Percentiles rank a stretch among this genome's conserved stretches.
Conservation (phyloP, 2,329 filamentous ascomycete genomes). For the Ascochyta rabiei region DNA sequence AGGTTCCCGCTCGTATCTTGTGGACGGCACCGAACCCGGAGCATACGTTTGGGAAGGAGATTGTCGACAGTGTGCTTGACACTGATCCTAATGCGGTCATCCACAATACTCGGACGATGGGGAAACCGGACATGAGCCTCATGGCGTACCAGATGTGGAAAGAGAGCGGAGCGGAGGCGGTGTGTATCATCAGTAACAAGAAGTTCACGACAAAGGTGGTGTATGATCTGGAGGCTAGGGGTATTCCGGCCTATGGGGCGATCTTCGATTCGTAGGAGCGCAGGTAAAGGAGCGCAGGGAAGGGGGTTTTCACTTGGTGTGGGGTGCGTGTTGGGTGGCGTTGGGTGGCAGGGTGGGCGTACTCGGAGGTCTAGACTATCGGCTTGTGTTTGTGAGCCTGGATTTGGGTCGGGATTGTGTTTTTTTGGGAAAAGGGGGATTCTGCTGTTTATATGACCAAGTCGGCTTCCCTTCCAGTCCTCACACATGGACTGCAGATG, state of each 20-base stretch:
- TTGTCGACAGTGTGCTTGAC: constrained; percentile 64
- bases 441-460: too few relatives aligned
- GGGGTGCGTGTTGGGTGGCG: not conserved
- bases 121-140: constrained; percentile 67
- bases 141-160: constrained; percentile 61
- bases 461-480: too few relatives aligned
- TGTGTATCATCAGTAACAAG: constrained; percentile 77
- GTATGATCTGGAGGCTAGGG: constrained; percentile 70
- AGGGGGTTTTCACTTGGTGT: not conserved
- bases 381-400: too few relatives aligned
- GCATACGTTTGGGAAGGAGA: constrained; percentile 66
- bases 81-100: constrained; percentile 70
- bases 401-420: too few relatives aligned
- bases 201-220: constrained; percentile 72
- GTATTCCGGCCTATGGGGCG: constrained; percentile 72
- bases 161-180: constrained; percentile 66
- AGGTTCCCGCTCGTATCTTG: constrained; percentile 65
- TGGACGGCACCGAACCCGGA: constrained; percentile 72
- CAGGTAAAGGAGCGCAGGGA: not conserved
- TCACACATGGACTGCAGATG: too few relatives aligned
- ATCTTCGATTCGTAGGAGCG: constrained; percentile 69
- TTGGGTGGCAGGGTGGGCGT: not conserved
- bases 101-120: constrained; percentile 68
- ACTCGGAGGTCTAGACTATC: too few relatives aligned
- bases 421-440: too few relatives aligned